These are phyloP conservation scores for Hibiscus mutabilis DNA, from an alignment of 345 rosid species.

Conservation along the genomic window DNA sequence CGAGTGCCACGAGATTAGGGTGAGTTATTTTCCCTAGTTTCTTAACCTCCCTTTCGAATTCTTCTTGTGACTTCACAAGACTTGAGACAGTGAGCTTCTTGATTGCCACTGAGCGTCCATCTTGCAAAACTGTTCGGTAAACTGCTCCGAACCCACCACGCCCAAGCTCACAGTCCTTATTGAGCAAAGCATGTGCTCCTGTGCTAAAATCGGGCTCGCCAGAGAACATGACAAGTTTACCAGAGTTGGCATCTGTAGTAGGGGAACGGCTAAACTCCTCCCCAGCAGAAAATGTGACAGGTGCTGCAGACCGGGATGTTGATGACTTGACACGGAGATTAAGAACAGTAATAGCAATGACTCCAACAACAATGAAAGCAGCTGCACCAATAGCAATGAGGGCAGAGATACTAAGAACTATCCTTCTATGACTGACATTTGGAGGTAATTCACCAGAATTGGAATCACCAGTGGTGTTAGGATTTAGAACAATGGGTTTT, in stretches of 20 bases:
- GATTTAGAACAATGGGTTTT: too few species aligned
- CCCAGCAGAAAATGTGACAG: constrained; percentile 58
- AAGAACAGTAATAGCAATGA: constrained; percentile 86
- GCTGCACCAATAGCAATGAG: constrained; percentile 97
- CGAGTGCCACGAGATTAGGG: too few species aligned
- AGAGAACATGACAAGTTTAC: constrained; percentile 98
- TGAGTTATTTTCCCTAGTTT: too few species aligned
- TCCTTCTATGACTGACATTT: too few species aligned
- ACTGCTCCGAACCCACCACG: constrained; percentile 96
- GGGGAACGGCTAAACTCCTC: constrained; percentile 80
- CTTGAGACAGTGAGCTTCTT: too few species aligned
- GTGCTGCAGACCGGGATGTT: constrained; percentile 60
- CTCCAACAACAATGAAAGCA: constrained; percentile 81
- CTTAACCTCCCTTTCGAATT: too few species aligned
- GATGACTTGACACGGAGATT: constrained; percentile 71
- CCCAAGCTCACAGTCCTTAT: constrained; percentile 97
- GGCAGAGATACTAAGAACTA: too few species aligned
- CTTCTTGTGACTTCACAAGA: too few species aligned
- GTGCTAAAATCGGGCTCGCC: constrained; percentile 91
- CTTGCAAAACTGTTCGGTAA: constrained; percentile 65
- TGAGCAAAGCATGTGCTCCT: constrained; percentile 83
- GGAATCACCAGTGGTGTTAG: too few species aligned
- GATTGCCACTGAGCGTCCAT: constrained; percentile 79
- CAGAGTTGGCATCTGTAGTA: constrained; percentile 85
- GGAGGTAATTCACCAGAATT: too few species aligned